A percentile compares a stretch with the other conserved stretches of the same genome.
Evolutionary conservation across 768 basidiomycete genomes (phyloP).

Genomic region (Ramaria sp.): DNA sequence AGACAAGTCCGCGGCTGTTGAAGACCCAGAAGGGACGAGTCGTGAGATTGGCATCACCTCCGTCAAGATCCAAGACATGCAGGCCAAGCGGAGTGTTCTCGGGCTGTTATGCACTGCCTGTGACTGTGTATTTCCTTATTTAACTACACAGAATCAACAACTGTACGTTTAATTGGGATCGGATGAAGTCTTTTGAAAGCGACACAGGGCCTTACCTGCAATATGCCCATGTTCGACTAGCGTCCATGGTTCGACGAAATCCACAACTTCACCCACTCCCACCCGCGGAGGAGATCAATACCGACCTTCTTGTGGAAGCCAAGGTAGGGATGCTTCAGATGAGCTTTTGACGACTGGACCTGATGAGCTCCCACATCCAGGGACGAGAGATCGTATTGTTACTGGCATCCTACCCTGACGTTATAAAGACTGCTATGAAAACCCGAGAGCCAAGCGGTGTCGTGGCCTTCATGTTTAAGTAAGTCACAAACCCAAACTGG

Average conservation of each 20-base stretch:
- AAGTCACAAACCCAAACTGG: neutral
- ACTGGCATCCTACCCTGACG: slow-evolving; percentile 86
- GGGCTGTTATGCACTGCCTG: neutral
- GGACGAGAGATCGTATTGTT: slow-evolving; percentile 74
- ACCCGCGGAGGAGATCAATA: slow-evolving; percentile 54
- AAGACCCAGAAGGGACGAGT: slow-evolving; percentile 72
- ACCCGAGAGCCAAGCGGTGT: slow-evolving; percentile 85
- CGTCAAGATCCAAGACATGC: slow-evolving; percentile 97
- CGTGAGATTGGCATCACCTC: slow-evolving; percentile 88
- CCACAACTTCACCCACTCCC: slow-evolving; percentile 77
- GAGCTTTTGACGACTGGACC: neutral
- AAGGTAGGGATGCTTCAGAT: slow-evolving; percentile 14
- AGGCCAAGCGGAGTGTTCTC: slow-evolving; percentile 66
- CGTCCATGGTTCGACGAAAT: slow-evolving; percentile 83
- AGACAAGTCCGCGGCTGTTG: slow-evolving; percentile 81
- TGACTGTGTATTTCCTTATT: neutral
- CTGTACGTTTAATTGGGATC: slow-evolving; percentile 89
- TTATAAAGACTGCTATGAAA: slow-evolving; percentile 74
- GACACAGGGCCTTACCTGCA: slow-evolving; percentile 95
- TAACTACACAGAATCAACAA: slow-evolving; percentile 66
- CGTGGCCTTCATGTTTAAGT: slow-evolving; percentile 52
- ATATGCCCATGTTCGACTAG: slow-evolving; percentile 89
- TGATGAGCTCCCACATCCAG: slow-evolving; percentile 21
- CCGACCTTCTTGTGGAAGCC: slow-evolving; percentile 54
- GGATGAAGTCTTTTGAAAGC: slow-evolving; percentile 93